Percentiles rank a stretch among this genome's conserved stretches.
Conservation (phyloP, 495 filamentous ascomycete species). For the Cenococcum geophilum region DNA sequence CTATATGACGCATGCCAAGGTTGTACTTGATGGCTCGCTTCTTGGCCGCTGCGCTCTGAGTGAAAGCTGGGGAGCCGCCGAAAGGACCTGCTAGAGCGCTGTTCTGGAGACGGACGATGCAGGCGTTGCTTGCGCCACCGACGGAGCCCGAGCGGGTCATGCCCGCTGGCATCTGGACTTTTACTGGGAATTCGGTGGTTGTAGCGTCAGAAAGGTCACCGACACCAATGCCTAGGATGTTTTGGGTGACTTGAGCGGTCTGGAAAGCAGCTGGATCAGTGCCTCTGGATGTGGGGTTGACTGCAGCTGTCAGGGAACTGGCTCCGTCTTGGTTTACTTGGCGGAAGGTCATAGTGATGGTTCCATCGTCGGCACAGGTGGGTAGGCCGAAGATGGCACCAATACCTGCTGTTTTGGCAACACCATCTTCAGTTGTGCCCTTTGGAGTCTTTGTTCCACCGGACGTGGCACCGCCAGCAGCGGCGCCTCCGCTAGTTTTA, state of each 20-base stretch:
- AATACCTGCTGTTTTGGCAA: constrained; percentile 28
- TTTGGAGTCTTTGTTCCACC: constrained; percentile 27
- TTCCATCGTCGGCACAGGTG: constrained; percentile 50
- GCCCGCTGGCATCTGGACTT: constrained; percentile 53
- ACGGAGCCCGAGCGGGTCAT: constrained; percentile 55
- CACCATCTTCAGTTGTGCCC: constrained; percentile 29
- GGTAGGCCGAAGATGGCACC: constrained; percentile 43
- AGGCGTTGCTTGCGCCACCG: constrained; percentile 50
- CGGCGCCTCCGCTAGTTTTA: constrained; percentile 8
- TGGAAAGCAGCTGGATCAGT: constrained; percentile 50
- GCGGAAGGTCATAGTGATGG: constrained; percentile 41
- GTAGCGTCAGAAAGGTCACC: constrained; percentile 45
- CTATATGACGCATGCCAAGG: constrained; percentile 32
- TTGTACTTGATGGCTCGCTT: constrained; percentile 33
- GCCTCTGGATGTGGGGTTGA: constrained; percentile 50
- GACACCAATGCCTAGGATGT: constrained; percentile 51
- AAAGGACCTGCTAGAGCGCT: constrained; percentile 53
- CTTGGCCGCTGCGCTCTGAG: constrained; percentile 28
- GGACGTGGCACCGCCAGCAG: constrained; percentile 20
- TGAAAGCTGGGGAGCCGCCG: constrained; percentile 48
- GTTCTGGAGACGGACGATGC: constrained; percentile 54
- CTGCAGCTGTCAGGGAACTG: constrained; percentile 35
- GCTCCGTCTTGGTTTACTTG: constrained; percentile 44
- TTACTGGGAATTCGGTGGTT: constrained; percentile 51
- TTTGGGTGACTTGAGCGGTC: constrained; percentile 49